A percentile compares a stretch with the other conserved stretches of the same genome.
These are phyloP conservation scores for Allium cepa DNA, from an alignment of 106 monocot species.

Conservation along the genomic window DNA sequence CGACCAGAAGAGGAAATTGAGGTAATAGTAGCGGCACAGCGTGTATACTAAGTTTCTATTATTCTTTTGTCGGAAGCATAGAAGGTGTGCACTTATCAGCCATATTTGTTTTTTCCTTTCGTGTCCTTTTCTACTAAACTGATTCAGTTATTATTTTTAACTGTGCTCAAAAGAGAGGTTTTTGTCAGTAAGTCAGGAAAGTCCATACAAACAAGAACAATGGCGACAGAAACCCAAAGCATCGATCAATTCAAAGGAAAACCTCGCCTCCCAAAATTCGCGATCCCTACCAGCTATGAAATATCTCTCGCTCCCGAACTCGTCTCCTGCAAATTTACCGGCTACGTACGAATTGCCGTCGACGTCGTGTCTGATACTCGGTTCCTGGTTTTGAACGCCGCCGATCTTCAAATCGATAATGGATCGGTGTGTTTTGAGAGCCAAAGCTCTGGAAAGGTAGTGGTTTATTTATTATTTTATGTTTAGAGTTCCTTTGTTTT, in stretches of 20 bases:
- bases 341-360: slow-evolving; percentile 45
- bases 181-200: too few relatives aligned
- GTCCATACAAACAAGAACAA: too few relatives aligned
- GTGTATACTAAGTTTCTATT: too few relatives aligned
- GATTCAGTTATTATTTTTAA: too few relatives aligned
- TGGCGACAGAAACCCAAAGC: slow-evolving; percentile 26
- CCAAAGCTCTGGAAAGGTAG: slow-evolving; percentile 13
- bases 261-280: slow-evolving; percentile 66
- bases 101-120: too few relatives aligned
- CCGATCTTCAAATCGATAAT: slow-evolving; percentile 47
- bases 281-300: slow-evolving; percentile 55
- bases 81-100: too few relatives aligned
- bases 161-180: too few relatives aligned
- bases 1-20: too few relatives aligned
- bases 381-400: slow-evolving; percentile 86
- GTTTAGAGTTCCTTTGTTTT: too few relatives aligned
- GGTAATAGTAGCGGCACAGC: too few relatives aligned
- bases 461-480: background rate
- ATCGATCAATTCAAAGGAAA: slow-evolving; percentile 55
- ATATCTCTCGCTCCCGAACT: slow-evolving; percentile 68
- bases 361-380: slow-evolving; percentile 47
- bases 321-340: slow-evolving; percentile 58
- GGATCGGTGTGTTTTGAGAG: slow-evolving; percentile 38
- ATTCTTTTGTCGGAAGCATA: too few relatives aligned
- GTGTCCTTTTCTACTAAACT: too few relatives aligned